A percentile compares a stretch with the other conserved stretches of the same genome.
Evolutionary conservation across 2,329 filamentous ascomycete species (phyloP).

Genomic region (Xenoacremonium recifei): DNA sequence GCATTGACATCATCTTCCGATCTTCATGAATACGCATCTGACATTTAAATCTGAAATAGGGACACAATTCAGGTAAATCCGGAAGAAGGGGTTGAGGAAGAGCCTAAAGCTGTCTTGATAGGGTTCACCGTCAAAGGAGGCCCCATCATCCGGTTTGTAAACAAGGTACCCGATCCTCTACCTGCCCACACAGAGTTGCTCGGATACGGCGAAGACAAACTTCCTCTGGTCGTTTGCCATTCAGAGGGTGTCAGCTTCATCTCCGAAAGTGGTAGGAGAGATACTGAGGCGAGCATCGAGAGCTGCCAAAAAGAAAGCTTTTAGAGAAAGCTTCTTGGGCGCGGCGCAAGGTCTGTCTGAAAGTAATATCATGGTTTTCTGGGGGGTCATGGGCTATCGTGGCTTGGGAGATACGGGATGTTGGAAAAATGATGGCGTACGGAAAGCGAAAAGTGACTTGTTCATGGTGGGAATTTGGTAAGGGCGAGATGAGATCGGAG

Average conservation of each 20-base stretch:
- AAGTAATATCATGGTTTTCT: too few relatives aligned
- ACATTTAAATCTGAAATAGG: slow-evolving; percentile 17
- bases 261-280: too few relatives aligned
- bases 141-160: slow-evolving; percentile 44
- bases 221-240: slow-evolving; percentile 39
- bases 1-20: slow-evolving; percentile 10
- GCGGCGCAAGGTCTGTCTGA: too few relatives aligned
- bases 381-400: too few relatives aligned
- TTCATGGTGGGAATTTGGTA: too few relatives aligned
- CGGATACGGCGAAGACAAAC: slow-evolving; percentile 32
- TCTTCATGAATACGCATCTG: neutral
- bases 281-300: too few relatives aligned
- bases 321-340: too few relatives aligned
- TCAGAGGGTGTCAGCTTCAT: slow-evolving; percentile 34
- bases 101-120: slow-evolving; percentile 36
- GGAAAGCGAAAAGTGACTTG: too few relatives aligned
- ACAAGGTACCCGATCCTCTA: slow-evolving; percentile 30
- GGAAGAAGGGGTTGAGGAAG: slow-evolving; percentile 33
- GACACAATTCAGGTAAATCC: slow-evolving; percentile 36
- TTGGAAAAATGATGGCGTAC: too few relatives aligned
- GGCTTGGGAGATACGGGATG: too few relatives aligned
- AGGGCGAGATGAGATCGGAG: too few relatives aligned
- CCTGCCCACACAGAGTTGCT: slow-evolving; percentile 35
- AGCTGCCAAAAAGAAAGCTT: too few relatives aligned
- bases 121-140: slow-evolving; percentile 46